A percentile compares a stretch with the other conserved stretches of the same genome.
Evolutionary conservation across 495 filamentous ascomycete genomes (phyloP).

Genomic region (Aspergillus hancockii): DNA sequence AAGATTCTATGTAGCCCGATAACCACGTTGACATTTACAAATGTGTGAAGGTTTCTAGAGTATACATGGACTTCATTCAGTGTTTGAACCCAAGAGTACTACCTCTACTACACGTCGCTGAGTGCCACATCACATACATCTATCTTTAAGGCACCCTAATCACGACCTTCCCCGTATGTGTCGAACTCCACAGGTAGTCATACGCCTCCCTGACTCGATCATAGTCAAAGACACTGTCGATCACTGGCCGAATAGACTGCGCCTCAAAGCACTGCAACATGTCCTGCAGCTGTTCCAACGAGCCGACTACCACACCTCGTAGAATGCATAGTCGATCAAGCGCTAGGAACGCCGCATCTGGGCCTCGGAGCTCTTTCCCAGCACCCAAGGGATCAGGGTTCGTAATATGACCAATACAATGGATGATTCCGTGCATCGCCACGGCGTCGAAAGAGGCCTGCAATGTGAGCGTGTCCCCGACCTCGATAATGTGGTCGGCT

Average conservation of each 20-base stretch:
- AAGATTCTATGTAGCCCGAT: no score
- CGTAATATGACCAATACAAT: constrained; percentile 40
- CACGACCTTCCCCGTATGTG: constrained; percentile 34
- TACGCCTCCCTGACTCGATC: constrained; percentile 26
- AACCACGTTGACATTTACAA: no score
- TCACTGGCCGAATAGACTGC: constrained; percentile 15
- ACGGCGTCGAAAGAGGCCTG: constrained; percentile 40
- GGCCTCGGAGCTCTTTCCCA: neutral
- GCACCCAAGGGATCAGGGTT: constrained; percentile 5
- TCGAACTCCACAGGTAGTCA: constrained; percentile 22
- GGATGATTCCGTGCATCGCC: constrained; percentile 45
- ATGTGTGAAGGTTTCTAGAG: no score
- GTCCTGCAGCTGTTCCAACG: constrained; percentile 22
- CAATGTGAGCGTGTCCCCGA: constrained; percentile 48
- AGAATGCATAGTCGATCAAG: constrained; percentile 19
- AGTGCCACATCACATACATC: no score
- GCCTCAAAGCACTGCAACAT: constrained; percentile 19
- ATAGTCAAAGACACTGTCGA: constrained; percentile 31
- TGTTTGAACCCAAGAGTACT: no score
- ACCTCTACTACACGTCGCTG: no score
- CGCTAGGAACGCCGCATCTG: constrained; percentile 13
- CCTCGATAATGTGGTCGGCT: constrained; percentile 47
- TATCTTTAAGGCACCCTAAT: constrained; percentile 12
- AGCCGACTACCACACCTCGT: constrained; percentile 29
- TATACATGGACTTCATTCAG: no score